Conservation (phyloP, 2,329 filamentous ascomycete genomes). For the Phialocephala sp. region DNA sequence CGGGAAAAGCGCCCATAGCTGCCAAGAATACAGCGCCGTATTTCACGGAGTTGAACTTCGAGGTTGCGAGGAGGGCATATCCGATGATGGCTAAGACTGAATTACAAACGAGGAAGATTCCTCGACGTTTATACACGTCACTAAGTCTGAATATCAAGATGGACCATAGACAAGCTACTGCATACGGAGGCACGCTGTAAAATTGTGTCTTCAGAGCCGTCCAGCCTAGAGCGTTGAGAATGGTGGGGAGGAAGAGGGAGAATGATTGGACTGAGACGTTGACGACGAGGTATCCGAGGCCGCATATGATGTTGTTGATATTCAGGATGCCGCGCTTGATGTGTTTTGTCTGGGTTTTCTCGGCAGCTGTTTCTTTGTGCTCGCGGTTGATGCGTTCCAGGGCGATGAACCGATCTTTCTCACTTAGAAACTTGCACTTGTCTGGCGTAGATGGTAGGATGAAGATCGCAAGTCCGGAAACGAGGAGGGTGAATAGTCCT, state of each 20-base stretch:
- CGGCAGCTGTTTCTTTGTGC: constrained; percentile 46
- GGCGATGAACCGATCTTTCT: constrained; percentile 50
- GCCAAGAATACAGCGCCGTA: constrained; percentile 51
- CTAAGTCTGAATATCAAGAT: constrained; percentile 55
- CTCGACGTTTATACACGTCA: constrained; percentile 53
- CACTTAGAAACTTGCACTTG: constrained; percentile 49
- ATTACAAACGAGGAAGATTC: constrained; percentile 55
- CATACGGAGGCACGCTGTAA: constrained; percentile 54
- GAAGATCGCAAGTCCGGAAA: constrained; percentile 50
- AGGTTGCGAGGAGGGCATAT: constrained; percentile 45
- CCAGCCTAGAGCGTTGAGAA: constrained; percentile 29
- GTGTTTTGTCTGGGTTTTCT: constrained; percentile 47
- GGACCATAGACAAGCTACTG: constrained; percentile 66
- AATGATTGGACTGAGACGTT: constrained; percentile 52
- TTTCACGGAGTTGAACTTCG: constrained; percentile 40
- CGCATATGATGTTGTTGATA: constrained; percentile 34
- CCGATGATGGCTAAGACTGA: constrained; percentile 38
- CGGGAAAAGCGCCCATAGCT: constrained; percentile 51
- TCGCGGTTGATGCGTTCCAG: constrained; percentile 47
- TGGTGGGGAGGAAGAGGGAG: constrained; percentile 59
- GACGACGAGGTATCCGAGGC: constrained; percentile 44
- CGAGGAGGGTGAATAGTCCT: constrained; percentile 44
- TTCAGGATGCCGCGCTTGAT: constrained; percentile 49
- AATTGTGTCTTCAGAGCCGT: constrained; percentile 53
- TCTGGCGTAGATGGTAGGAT: constrained; percentile 48